Evolutionary conservation across 768 basidiomycete species (phyloP), one percentile per base, ranked within the genome.

Genomic region (Tricholoma saponaceum): DNA sequence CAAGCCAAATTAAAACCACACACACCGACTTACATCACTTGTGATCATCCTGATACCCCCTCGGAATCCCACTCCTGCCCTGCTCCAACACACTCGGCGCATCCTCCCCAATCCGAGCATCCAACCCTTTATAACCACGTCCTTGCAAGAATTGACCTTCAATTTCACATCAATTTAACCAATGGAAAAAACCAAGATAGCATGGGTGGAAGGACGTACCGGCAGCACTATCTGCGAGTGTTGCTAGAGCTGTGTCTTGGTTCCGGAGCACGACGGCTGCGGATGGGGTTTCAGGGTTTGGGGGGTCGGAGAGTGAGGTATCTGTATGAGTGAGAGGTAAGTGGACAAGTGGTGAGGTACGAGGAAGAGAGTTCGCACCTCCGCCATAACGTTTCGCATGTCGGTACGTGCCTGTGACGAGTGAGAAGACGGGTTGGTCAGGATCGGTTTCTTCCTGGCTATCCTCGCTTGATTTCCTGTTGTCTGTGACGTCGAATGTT

Each of bases 31-130:
- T 30, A n/a, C 13, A 50, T 57, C 55, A 41, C 14, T 58, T 58
- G 32, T 73, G 72, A 60, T 80, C 80, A 58, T 90, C 87, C 49
- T 80, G 80, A 69, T 98, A 98, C 9, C 90, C 92, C 60, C 88
- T 81, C 37, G 96, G 94, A 47, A 96, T 88, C 5, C 96, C 96
- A 62, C 83, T 90, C 47, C 94, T 75, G 0, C 96, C 96, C 69
- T 96, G 90, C 72, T 97, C 92, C 58, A 98, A 70, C 39, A 87
- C 69, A 60, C 89, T 83, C 0, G 95, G 95, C 1, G 77, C 81
- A 65, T 96, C 92, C 68, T 90, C 76, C 0, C 92, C 93, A 10
- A 87, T 64, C 8, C 89, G 79, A 20, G 83, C 73, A 58, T 98
- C 95, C 23, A 98, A 76, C 1, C 96, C 96, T 43, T 80, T 83